Conservation (phyloP, 2,329 filamentous ascomycete genomes). For the Colletotrichum acutatum region DNA sequence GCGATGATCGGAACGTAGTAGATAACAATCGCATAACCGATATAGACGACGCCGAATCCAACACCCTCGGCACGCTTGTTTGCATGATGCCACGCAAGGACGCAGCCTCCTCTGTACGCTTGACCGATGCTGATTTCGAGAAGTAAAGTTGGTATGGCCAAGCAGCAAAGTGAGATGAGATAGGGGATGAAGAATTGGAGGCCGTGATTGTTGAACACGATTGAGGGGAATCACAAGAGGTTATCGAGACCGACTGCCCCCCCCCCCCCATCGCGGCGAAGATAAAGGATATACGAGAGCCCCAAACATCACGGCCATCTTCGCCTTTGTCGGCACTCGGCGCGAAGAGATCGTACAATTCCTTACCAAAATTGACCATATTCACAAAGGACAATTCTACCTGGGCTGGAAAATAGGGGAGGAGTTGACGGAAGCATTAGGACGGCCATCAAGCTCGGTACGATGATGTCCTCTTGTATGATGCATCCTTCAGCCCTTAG, state of each 20-base stretch:
- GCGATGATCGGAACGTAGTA: slow-evolving; percentile 66
- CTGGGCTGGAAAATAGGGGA: not conserved
- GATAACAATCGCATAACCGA: slow-evolving; percentile 60
- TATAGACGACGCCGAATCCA: slow-evolving; percentile 60
- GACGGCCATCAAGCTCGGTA: no score
- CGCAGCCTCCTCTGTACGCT: slow-evolving; percentile 62
- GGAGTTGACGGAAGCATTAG: not conserved
- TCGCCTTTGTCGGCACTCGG: slow-evolving; percentile 39
- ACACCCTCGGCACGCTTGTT: slow-evolving; percentile 61
- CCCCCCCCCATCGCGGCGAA: slow-evolving; percentile 63
- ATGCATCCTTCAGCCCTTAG: not conserved
- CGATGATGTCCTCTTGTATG: not conserved
- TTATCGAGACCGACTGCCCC: slow-evolving; percentile 66
- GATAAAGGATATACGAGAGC: slow-evolving; percentile 57
- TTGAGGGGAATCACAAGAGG: slow-evolving; percentile 64
- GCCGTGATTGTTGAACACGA: slow-evolving; percentile 66
- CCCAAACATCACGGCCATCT: slow-evolving; percentile 55
- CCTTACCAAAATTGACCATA: slow-evolving; percentile 20
- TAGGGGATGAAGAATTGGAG: slow-evolving; percentile 69
- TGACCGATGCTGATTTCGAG: slow-evolving; percentile 75
- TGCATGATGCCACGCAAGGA: slow-evolving; percentile 61
- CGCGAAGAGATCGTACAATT: slow-evolving; percentile 36
- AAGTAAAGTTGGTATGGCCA: slow-evolving; percentile 64
- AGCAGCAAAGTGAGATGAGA: slow-evolving; percentile 58
- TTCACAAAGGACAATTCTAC: not conserved